Evolutionary conservation across 768 basidiomycete genomes (phyloP).

Genomic region (Rhizopogon vulgaris): DNA sequence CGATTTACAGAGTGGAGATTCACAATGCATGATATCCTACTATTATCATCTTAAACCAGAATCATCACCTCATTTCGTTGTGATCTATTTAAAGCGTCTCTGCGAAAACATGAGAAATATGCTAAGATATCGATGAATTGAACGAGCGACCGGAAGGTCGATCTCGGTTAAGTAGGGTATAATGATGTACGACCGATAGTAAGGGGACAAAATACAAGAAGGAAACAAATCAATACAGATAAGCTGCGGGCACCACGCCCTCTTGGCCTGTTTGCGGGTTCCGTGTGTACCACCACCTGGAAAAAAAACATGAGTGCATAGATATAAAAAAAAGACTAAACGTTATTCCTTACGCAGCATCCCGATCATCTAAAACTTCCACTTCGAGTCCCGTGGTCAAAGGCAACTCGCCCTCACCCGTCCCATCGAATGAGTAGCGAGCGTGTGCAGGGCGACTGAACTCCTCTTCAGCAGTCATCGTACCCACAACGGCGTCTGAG

Average conservation of each 20-base stretch:
- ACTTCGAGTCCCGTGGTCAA: slow-evolving; percentile 65
- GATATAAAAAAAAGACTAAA: no score
- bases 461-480: slow-evolving; percentile 54
- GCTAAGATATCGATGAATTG: slow-evolving; percentile 18
- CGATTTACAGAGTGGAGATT: not conserved
- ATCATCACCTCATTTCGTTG: not conserved
- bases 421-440: slow-evolving; percentile 76
- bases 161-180: slow-evolving; percentile 34
- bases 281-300: slow-evolving; percentile 92
- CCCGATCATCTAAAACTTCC: slow-evolving; percentile 73
- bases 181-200: slow-evolving; percentile 23
- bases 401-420: slow-evolving; percentile 72
- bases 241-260: slow-evolving; percentile 89
- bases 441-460: slow-evolving; percentile 71
- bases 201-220: slow-evolving; percentile 21
- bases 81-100: not conserved
- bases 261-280: slow-evolving; percentile 74
- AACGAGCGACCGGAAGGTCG: slow-evolving; percentile 32
- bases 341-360: slow-evolving; percentile 57
- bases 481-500: slow-evolving; percentile 61
- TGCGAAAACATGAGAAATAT: slow-evolving; percentile 12
- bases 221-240: slow-evolving; percentile 62
- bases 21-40: not conserved
- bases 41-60: not conserved
- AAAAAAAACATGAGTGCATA: slow-evolving; percentile 9